These are phyloP conservation scores for Sordariomycetes sp. DNA, from an alignment of 2,329 filamentous ascomycete species.

Conservation along the genomic window DNA sequence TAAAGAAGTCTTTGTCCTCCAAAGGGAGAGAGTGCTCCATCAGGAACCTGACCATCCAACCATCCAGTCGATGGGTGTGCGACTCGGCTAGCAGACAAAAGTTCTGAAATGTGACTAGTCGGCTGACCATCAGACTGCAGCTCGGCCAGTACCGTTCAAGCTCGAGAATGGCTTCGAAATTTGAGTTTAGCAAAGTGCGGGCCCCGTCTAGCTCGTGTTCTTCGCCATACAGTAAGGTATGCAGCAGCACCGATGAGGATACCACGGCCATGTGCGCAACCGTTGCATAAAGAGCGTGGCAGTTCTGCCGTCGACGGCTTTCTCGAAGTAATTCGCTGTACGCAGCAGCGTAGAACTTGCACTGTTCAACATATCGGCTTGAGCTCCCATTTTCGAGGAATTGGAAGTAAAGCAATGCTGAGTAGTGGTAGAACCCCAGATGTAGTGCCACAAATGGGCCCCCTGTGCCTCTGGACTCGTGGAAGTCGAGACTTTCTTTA, in stretches of 20 bases:
- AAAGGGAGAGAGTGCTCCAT: not conserved
- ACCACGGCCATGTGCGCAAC: not conserved
- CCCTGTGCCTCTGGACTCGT: slow-evolving; percentile 15
- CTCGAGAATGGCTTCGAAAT: not conserved
- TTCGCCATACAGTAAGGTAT: not conserved
- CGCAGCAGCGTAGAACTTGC: not conserved
- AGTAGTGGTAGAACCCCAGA: slow-evolving; percentile 25
- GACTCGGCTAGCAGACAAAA: not conserved
- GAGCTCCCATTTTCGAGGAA: slow-evolving; percentile 16
- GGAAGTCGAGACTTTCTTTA: slow-evolving; percentile 11
- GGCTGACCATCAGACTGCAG: not conserved
- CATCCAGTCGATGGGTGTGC: not conserved
- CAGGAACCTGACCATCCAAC: not conserved
- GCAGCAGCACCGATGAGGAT: not conserved
- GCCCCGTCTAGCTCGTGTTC: not conserved
- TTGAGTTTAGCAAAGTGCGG: not conserved
- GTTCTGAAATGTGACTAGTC: not conserved
- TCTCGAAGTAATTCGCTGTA: not conserved
- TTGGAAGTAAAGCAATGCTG: slow-evolving; percentile 25
- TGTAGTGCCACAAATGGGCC: slow-evolving; percentile 24
- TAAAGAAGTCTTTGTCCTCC: no score
- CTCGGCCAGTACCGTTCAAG: not conserved
- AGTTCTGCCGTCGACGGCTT: not conserved
- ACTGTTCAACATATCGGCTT: not conserved
- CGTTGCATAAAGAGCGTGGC: not conserved